phyloP scores from a whole-genome alignment of 169 alveolate species.

The Plasmodium blacklocki region DNA sequence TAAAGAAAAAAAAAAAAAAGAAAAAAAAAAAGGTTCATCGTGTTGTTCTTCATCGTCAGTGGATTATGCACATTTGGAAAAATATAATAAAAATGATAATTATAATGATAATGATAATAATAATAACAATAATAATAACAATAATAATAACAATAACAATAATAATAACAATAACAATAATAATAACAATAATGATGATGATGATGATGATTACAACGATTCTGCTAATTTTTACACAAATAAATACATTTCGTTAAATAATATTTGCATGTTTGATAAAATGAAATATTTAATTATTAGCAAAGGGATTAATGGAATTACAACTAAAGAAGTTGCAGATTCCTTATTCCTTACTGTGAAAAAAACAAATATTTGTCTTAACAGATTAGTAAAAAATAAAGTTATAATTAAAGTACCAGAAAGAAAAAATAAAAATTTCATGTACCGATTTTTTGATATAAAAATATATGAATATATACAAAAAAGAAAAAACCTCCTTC shows the following conservation, averaged over 20 bases:
- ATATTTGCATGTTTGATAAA: conserved; percentile 33
- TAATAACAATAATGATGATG: too few species aligned
- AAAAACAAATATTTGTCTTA: conserved; percentile 58
- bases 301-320: conserved; percentile 62
- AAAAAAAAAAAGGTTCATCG: neutral
- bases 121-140: too few species aligned
- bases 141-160: too few species aligned
- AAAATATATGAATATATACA: conserved; percentile 62
- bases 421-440: conserved; percentile 66
- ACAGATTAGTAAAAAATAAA: conserved; percentile 44
- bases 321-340: conserved; percentile 60
- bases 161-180: too few species aligned
- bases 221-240: neutral
- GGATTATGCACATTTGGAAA: conserved; percentile 7
- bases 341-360: conserved; percentile 30
- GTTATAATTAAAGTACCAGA: conserved; percentile 66
- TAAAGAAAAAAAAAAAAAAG: conserved; percentile 1
- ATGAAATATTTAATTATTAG: conserved; percentile 61
- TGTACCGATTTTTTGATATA: conserved; percentile 68
- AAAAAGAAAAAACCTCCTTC: neutral
- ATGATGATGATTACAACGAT: neutral
- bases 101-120: too few species aligned
- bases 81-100: too few species aligned
- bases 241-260: conserved; percentile 12
- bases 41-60: conserved; percentile 19